phyloP scores from a whole-genome alignment of 2,329 filamentous ascomycete genomes.

The Hortaea sp. region DNA sequence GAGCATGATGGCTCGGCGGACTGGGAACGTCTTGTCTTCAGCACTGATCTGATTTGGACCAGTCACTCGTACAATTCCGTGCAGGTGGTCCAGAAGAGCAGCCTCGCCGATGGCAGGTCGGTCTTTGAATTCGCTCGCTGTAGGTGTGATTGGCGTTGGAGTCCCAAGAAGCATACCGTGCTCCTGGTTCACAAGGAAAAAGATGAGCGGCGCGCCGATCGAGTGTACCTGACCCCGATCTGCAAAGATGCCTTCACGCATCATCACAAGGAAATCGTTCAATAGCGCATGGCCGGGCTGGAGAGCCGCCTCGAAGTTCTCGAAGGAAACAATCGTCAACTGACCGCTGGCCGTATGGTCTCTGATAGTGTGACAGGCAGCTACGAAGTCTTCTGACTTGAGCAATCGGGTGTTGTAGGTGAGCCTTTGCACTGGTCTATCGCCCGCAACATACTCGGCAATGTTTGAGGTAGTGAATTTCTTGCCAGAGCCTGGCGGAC shows the following conservation, averaged over 20 bases:
- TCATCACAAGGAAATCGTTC: slow-evolving; percentile 20
- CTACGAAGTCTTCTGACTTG: slow-evolving; percentile 17
- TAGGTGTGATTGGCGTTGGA: slow-evolving; percentile 16
- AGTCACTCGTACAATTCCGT: slow-evolving; percentile 21
- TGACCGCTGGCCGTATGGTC: slow-evolving; percentile 18
- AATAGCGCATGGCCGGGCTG: slow-evolving; percentile 17
- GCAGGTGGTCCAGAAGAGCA: slow-evolving; percentile 21
- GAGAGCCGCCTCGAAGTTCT: slow-evolving; percentile 23
- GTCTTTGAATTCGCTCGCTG: slow-evolving; percentile 12
- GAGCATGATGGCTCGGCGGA: slow-evolving; percentile 25
- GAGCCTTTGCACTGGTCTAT: slow-evolving; percentile 13
- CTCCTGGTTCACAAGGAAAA: slow-evolving; percentile 25
- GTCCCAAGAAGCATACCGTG: slow-evolving; percentile 12
- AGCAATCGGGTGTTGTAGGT: slow-evolving; percentile 20
- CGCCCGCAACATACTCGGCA: slow-evolving; percentile 14
- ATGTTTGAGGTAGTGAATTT: slow-evolving; percentile 24
- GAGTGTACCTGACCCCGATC: slow-evolving; percentile 18
- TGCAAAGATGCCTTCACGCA: slow-evolving; percentile 21
- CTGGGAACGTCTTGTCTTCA: slow-evolving; percentile 20
- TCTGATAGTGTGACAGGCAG: slow-evolving; percentile 22
- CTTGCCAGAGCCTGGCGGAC: slow-evolving; percentile 23
- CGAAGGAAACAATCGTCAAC: slow-evolving; percentile 20
- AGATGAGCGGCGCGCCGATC: slow-evolving; percentile 20
- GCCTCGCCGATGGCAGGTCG: slow-evolving; percentile 16
- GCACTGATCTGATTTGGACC: slow-evolving; percentile 21